Evolutionary conservation across 805 yeast species (phyloP), one percentile per base, ranked within the genome.

Genomic region (Starmerella cellae): DNA sequence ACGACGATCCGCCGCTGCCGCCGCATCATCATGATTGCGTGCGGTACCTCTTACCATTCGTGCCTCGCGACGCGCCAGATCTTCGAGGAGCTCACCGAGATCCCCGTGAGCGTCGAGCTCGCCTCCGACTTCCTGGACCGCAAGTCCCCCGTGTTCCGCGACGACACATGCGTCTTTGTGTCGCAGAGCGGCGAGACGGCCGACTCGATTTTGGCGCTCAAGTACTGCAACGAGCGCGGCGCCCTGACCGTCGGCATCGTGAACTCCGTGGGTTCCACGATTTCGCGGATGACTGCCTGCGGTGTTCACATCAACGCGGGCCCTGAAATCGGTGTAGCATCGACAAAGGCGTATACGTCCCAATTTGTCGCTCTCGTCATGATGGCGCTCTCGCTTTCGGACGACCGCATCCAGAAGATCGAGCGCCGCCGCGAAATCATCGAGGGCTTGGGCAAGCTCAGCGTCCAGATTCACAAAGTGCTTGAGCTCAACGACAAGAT

Each of bases 221-320:
- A 84, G 62, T 87, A 85, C 68, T 88, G 96, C 69, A 73, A 81
- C 59, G 97, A 93, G 58, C 79, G 95, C 59, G 98, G 97, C 55
- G 96, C 98, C 27, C 71, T 93, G 52, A 85, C 95, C 23, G 91
- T 91, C 44, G 99, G 99, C 67, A 82, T 91, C 58, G 98, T 91
- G 49, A 91, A 91, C 70, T 74, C 87, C 53, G 99, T 91, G 34
- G 99, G 99, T 58, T 91, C 98, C 4, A 77, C 91, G 33, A 84
- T 91, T 63, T 88, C 97, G 5, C 79, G 99, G 67, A 85, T 77
- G 59, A 91, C 99, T 19, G 94, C 87, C 65, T 91, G 98, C 70
- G 99, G 99, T 75, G 95, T 91, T 44, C 99, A 91, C 63, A 87
- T 91, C 61, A 91, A 91, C 60, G 98, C 98, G 38, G 99, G 99